Base-by-base conservation (phyloP, 768 basidiomycete species). In the button mushroom (Agaricus bisporus) region DNA sequence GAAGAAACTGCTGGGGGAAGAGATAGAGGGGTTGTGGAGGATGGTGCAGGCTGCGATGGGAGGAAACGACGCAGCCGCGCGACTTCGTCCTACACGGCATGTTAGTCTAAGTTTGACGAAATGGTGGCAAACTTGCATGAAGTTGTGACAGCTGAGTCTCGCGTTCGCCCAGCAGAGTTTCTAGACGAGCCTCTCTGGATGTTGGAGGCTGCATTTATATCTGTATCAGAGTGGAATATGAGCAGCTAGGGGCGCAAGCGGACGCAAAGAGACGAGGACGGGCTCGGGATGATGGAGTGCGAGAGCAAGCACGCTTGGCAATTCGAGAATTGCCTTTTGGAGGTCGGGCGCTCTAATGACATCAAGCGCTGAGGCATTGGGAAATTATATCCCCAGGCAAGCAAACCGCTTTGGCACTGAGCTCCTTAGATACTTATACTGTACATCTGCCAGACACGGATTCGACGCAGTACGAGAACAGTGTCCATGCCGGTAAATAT, bases 151-250 rank as follows among this genome's bases (percentile, higher is more conserved):
- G 70, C 65, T 89, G 85, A 51, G 73, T 73, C 68, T 93, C 88
- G 63, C 87, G 79, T 64, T 84, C 78, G 60, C 88, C 76, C n/a
- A 92, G 71, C 12, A 87, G 75, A 26, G 81, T 77, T 69, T 93
- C 91, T 39, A 93, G 82, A 66, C 91, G 88, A 57, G 90, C 73
- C 69, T 92, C 88, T 66, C 90, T 78, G 49, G 81, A 70, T 42
- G 84, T 78, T 18, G 90, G 91, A 32, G 89, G 69, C 56, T 82
- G 80, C 86, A 89, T 88, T 64, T 56, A 41, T 41, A 38, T 20
- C 48, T 25, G 48, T 41, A 45, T 48, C 37, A n/a, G 59, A 49
- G 51, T 45, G 49, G 51, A 54, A 39, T 42, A 45, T 39, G 48
- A 17, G 44, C 45, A 56, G 43, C 39, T 28, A 51, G 20, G 29